Evolutionary conservation across 2,329 filamentous ascomycete species (phyloP), one percentile per base, ranked within the genome.

Genomic region (Ceratocystis huliohia): DNA sequence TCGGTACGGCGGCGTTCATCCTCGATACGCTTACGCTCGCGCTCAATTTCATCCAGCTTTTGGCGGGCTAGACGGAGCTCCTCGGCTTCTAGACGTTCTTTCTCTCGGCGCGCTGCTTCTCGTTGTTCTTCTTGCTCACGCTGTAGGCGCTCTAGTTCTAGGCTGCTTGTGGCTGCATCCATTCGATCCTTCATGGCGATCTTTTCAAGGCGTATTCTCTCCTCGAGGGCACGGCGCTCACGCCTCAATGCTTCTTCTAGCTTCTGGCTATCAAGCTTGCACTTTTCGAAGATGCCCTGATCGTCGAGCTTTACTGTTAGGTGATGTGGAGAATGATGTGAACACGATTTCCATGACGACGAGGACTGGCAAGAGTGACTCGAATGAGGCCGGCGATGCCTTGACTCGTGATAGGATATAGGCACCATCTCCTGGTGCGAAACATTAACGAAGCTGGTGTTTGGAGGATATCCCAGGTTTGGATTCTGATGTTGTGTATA

Each of bases 1-100:
- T 80, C 77, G 62, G 73, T 74, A 41, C 73, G 75, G 65, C 78
- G 76, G 67, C 78, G 77, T 65, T 78, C 70, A 20, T 73, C 70
- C 15, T 74, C 75, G 8, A 61, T 17, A 7, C 46, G 22, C 20
- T 66, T 46, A 41, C 71, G 72, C 28, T 76, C 71, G 44, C 74
- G 73, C 25, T 76, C 73, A 70, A 73, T 77, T 70, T 73, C 74
- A 6, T 61, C 17, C 13, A 68, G 64, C 44, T 64, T 63, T 70
- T 72, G 72, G 10, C 61, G 61, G 48, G 74, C 74, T n/a, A 81
- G 69, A 67, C 76, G 77, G 28, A 83, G 71, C 37, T 77, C 76
- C 66, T 78, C 75, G 7, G 82, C 76, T 71, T 81, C 76, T 28
- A 66, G 15, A 15, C 64, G 64, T 20, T 64, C 64, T 25, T 61